Conservation (phyloP, 495 filamentous ascomycete species). For the Xeromyces bisporus region DNA sequence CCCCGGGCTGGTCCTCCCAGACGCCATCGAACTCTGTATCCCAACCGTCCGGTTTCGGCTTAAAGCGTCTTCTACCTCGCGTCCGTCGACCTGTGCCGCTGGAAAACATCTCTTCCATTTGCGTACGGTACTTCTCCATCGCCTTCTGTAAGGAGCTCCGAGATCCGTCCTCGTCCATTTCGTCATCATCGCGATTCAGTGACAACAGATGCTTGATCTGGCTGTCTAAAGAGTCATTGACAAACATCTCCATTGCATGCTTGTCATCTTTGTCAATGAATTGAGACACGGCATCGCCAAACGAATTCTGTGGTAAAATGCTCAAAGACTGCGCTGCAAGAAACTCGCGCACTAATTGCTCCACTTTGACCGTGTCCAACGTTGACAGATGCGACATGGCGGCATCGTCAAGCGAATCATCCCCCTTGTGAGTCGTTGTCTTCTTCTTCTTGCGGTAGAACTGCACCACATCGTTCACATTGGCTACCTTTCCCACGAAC, state of each 20-base stretch:
- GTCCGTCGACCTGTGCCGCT: slow-evolving; percentile 47
- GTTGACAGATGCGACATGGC: slow-evolving; percentile 40
- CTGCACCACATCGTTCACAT: slow-evolving; percentile 82
- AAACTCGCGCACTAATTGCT: slow-evolving; percentile 71
- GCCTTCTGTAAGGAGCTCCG: slow-evolving; percentile 39
- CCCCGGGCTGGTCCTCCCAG: slow-evolving; percentile 68
- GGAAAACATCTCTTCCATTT: slow-evolving; percentile 55
- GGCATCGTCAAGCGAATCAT: slow-evolving; percentile 36
- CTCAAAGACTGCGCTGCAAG: slow-evolving; percentile 70
- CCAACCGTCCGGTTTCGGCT: slow-evolving; percentile 66
- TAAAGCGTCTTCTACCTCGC: slow-evolving; percentile 43
- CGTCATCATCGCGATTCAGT: slow-evolving; percentile 48
- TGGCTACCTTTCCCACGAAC: slow-evolving; percentile 79
- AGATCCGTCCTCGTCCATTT: slow-evolving; percentile 45
- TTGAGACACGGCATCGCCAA: slow-evolving; percentile 82
- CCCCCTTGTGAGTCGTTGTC: slow-evolving; percentile 21
- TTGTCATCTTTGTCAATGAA: slow-evolving; percentile 95
- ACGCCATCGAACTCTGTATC: slow-evolving; percentile 69
- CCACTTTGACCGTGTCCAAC: slow-evolving; percentile 69
- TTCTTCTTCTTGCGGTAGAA: slow-evolving; percentile 73
- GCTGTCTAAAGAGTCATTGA: slow-evolving; percentile 57
- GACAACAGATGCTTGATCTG: slow-evolving; percentile 59
- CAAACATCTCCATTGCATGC: slow-evolving; percentile 78
- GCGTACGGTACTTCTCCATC: slow-evolving; percentile 53
- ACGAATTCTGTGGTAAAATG: slow-evolving; percentile 77